Base-by-base conservation (phyloP, 2,329 filamentous ascomycete species). In the Diaporthe australafricana region DNA sequence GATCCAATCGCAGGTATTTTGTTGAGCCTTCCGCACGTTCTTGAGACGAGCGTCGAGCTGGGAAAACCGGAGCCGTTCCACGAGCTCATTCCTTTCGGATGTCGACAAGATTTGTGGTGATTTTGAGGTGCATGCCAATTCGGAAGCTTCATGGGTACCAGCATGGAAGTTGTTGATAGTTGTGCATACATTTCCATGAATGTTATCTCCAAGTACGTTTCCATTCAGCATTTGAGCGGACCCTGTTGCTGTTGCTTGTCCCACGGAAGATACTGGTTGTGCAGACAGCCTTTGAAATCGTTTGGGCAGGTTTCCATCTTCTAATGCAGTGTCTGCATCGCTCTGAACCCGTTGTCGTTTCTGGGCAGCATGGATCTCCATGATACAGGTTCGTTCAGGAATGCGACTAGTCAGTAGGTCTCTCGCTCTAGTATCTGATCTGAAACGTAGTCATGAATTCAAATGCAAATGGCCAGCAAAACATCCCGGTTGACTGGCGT, bases 1-100 rank as follows among this genome's bases (percentile, higher is more conserved):
- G 0, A 87, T 76, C 85, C 84, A 87, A 70, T 77, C 75, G 72
- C 83, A 86, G 0, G 84, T 84, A 25, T 77, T 78, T 0, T 73
- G 70, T 70, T 85, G 77, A 0, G 84, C 83, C 0, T 76, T 73
- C 48, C 79, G 81, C 55, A 87, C 83, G 0, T 65, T 81, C 2
- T 74, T 75, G 14, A 82, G 79, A 0, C 82, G 82, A 45, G 79
- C 75, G 70, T 84, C 78, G 0, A 85, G 81, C 40, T 84, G 77
- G 0, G 80, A 75, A n/a, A 85, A 86, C 22, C 72, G 68, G 0
- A 86, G 74, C 0, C 80, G 81, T 0, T 81, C 70, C 5, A 84
- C 67, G 30, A 83, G 38, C 9, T 56, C 27, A 1, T 45, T 1
- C 16, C 45, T 57, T 30, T 71, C 52, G 5, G 11, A 4, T 1